Base-by-base conservation (phyloP, 345 rosid genomes). In the Anacardium occidentale region DNA sequence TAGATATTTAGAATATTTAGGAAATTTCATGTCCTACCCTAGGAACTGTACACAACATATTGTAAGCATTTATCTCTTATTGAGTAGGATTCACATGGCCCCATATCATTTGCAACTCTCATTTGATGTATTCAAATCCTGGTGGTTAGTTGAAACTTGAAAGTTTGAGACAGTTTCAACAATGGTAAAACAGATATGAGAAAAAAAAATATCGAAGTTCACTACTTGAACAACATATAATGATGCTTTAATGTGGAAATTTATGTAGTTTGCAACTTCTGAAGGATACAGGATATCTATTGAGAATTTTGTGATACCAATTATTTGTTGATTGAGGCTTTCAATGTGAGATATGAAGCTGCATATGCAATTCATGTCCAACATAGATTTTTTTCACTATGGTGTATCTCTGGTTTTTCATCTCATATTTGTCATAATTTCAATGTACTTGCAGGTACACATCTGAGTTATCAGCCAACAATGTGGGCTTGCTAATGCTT, bases 401-500 rank as follows among this genome's bases (percentile, higher is more conserved):
- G 52, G 34, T 3, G 24, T 17, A 22, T 42, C 17, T 5, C 9
- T 32, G 37, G n/a, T 37, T 22, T 71, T 80, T 70, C 48, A 62
- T 75, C 60, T 13, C 22, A 52, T 53, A 18, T 20, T 40, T 12
- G 13, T 64, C 56, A 18, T 62, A 44, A 20, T 15, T 64, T 68
- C 32, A 56, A 50, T 61, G 55, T 42, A 64, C 61, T 45, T 68
- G 64, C 75, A 93, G 99, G 86, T 86, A 87, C 72, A 68, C 80
- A 81, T 89, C 62, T 74, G 96, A 93, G 65, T 66, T 87, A 67
- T 80, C 98, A 56, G 76, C 89, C 50, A 85, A 79, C 82, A 85
- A 87, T 58, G 79, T 64, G 11, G 99, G 99, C 71, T 82, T 96
- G 90, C 84, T 88, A 64, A 81, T 96, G 90, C 88, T 93, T 40